These are phyloP conservation scores for Chenopodium suecicum DNA, from an alignment of 148 eudicot genomes.

Conservation along the genomic window DNA sequence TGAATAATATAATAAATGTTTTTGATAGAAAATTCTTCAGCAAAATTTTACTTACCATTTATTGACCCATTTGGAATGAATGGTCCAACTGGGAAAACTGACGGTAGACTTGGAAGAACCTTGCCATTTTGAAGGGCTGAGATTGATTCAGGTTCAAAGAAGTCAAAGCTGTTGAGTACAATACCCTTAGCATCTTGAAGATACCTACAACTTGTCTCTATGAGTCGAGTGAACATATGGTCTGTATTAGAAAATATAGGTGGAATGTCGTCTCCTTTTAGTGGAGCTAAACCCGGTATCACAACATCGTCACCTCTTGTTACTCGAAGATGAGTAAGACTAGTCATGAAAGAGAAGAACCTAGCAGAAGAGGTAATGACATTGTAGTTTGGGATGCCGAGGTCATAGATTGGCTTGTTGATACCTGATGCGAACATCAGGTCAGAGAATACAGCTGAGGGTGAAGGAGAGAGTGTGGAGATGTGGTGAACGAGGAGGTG, in stretches of 20 bases:
- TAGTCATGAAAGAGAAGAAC: constrained; percentile 26
- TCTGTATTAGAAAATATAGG: constrained; percentile 22
- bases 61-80: constrained; percentile 8
- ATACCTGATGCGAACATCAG: constrained; percentile 33
- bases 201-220: constrained; percentile 17
- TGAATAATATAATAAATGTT: too few relatives aligned
- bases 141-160: constrained; percentile 32
- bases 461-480: constrained; percentile 21
- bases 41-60: not conserved
- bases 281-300: constrained; percentile 26
- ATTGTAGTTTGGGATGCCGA: constrained; percentile 21
- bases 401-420: constrained; percentile 1
- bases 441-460: constrained; percentile 35
- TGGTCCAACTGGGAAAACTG: constrained; percentile 35
- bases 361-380: constrained; percentile 37
- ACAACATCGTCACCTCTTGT: constrained; percentile 9
- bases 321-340: constrained; percentile 13
- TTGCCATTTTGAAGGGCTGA: constrained; percentile 22
- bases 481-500: constrained; percentile 31
- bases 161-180: constrained; percentile 27
- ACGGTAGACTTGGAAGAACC: constrained; percentile 19
- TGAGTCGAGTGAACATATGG: constrained; percentile 20
- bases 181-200: constrained; percentile 27
- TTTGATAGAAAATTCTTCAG: too few relatives aligned
- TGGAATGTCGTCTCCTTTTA: constrained; percentile 27